Conservation (phyloP, 225 moss, liverwort and hornwort species). For the Takakia lepidozioides region DNA sequence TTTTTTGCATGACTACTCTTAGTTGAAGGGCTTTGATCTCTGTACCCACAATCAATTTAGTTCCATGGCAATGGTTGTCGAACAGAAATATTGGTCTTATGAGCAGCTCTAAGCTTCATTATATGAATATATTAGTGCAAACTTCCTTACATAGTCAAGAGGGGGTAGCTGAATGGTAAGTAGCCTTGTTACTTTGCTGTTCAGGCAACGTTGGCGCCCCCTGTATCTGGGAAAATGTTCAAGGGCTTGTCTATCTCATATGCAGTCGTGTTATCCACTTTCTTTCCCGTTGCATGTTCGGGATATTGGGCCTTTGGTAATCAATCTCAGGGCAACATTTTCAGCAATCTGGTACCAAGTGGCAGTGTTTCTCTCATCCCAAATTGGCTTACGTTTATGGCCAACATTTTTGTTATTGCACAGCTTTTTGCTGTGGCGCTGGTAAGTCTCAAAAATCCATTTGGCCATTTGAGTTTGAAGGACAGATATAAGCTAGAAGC, state of each 20-base stretch:
- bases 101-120: too few species aligned
- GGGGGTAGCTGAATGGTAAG: too few species aligned
- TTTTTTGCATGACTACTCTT: too few species aligned
- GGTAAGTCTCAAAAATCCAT: constrained; percentile 30
- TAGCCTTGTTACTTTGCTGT: too few species aligned
- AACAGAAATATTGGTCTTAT: too few species aligned
- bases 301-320: constrained; percentile 68
- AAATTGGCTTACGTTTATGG: constrained; percentile 39
- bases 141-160: too few species aligned
- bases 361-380: constrained; percentile 30
- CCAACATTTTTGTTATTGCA: constrained; percentile 37
- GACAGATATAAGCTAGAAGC: too few species aligned
- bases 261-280: constrained; percentile 37
- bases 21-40: too few species aligned
- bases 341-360: constrained; percentile 35
- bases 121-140: too few species aligned
- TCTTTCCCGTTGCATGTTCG: constrained; percentile 38
- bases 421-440: constrained; percentile 45
- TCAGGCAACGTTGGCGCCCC: constrained; percentile 8
- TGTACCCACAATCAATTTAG: too few species aligned
- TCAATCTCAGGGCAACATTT: constrained; percentile 33
- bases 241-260: constrained; percentile 44
- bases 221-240: constrained; percentile 33
- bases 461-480: too few species aligned
- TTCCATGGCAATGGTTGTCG: too few species aligned